These are phyloP conservation scores for Edaphochlamys debaryana DNA, from an alignment of 139 green algal species.

Conservation along the genomic window DNA sequence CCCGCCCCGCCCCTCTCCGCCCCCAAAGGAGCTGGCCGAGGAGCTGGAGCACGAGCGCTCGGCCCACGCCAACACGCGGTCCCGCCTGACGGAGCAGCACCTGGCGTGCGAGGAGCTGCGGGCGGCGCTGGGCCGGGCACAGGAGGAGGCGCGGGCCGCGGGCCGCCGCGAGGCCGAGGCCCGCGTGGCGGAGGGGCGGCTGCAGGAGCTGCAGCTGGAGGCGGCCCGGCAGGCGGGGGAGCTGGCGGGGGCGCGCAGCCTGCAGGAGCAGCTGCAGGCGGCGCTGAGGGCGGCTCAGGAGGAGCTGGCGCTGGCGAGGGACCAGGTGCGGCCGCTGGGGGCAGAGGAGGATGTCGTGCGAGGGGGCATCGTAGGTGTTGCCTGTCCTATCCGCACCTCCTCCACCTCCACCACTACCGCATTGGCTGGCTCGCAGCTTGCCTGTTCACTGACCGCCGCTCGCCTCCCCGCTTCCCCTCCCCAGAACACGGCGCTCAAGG, in stretches of 20 bases:
- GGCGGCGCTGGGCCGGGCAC: not conserved
- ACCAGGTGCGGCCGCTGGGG: not conserved
- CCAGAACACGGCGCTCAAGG: constrained; percentile 16
- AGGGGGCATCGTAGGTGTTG: too few relatives aligned
- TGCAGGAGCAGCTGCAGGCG: constrained; percentile 11
- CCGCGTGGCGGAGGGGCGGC: not conserved
- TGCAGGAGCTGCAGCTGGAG: too few relatives aligned
- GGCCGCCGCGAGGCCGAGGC: not conserved
- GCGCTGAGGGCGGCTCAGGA: not conserved
- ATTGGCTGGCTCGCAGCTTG: too few relatives aligned
- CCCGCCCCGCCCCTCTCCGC: too few relatives aligned
- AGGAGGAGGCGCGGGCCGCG: not conserved
- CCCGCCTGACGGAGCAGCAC: not conserved
- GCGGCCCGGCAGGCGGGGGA: not conserved
- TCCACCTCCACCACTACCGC: too few relatives aligned
- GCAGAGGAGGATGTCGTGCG: too few relatives aligned
- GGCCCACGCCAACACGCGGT: not conserved
- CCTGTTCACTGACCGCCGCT: too few relatives aligned
- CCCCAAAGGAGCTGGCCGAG: not conserved
- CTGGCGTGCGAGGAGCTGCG: not conserved
- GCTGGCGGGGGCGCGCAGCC: not conserved
- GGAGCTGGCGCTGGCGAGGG: not conserved
- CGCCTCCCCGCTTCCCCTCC: too few relatives aligned
- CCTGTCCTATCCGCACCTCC: too few relatives aligned
- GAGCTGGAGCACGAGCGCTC: constrained; percentile 11